Percentiles rank a stretch among this genome's conserved stretches.
These are phyloP conservation scores for Neurospora sp. DNA, from an alignment of 495 filamentous ascomycete genomes.

Conservation along the genomic window DNA sequence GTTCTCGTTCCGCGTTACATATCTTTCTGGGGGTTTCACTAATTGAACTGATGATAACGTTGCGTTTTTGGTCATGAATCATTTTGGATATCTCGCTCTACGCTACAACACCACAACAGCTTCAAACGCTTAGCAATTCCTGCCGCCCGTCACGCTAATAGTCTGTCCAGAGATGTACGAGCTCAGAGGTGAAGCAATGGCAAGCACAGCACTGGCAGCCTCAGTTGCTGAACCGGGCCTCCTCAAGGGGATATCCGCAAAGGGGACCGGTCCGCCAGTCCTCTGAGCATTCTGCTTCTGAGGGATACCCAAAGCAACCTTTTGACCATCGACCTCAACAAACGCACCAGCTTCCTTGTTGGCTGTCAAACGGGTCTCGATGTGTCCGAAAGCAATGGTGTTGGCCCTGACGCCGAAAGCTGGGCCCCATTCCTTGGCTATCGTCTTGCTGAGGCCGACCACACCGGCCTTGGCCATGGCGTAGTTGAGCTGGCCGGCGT, in stretches of 20 bases:
- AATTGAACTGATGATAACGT: background rate
- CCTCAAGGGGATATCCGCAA: slow-evolving; percentile 64
- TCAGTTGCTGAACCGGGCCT: slow-evolving; percentile 68
- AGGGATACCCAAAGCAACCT: slow-evolving; percentile 70
- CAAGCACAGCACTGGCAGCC: slow-evolving; percentile 68
- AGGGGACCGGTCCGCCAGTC: slow-evolving; percentile 23
- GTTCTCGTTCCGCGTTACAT: slow-evolving; percentile 1
- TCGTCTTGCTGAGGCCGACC: slow-evolving; percentile 68
- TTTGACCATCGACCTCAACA: slow-evolving; percentile 65
- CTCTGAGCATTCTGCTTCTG: slow-evolving; percentile 23
- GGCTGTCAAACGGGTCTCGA: slow-evolving; percentile 64
- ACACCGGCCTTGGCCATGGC: slow-evolving; percentile 74
- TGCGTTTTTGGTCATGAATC: background rate
- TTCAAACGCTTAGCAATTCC: slow-evolving; percentile 53
- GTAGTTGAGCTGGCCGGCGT: slow-evolving; percentile 81
- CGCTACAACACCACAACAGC: background rate
- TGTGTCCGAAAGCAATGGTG: slow-evolving; percentile 73
- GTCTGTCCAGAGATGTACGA: slow-evolving; percentile 79
- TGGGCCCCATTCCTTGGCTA: slow-evolving; percentile 90
- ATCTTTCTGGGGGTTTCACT: background rate
- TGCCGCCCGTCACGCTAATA: slow-evolving; percentile 71
- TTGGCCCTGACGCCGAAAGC: slow-evolving; percentile 74
- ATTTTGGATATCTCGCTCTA: background rate
- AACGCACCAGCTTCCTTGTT: slow-evolving; percentile 74
- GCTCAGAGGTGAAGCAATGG: slow-evolving; percentile 69